Base-by-base conservation (phyloP, 306 rosid species). In the Corylus avellana region DNA sequence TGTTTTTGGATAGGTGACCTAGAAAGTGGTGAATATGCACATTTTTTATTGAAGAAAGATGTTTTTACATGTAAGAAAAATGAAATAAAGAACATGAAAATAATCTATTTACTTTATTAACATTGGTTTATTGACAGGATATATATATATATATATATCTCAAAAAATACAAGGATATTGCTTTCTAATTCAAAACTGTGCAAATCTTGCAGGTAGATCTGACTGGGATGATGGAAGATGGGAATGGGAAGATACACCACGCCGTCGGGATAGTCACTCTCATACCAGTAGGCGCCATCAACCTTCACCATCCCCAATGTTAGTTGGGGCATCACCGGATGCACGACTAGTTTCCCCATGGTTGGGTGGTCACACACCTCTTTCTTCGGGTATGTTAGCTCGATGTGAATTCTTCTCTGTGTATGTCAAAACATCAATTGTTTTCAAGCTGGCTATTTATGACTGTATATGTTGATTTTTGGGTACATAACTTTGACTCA, bases 191-290 rank as follows among this genome's bases (percentile, higher is more conserved):
- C 56, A 63, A 57, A 42, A 39, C 25, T 42, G 44, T 61, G 75
- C 49, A 58, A 39, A 70, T 79, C 46, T 74, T 81, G 69, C 86
- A 95, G 98, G 93, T 62, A 89, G 95, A 82, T 95, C 94, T 80
- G 97, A 95, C 81, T 95, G 98, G 98, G 98, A 91, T 77, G 90
- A 89, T 76, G 97, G 97, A 53, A 86, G 88, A 72, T 95, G 98
- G 98, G 98, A 95, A 87, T 95, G 98, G 98, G 93, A 89, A 72
- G 98, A 92, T 62, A 83, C 98, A 67, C 98, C 98, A 39, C 6
- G 44, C 72, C 87, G 92, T 7, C 86, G 92, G 81, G 97, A 95
- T 59, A 77, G 85, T 70, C 81, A 80, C 78, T 84, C 94, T 67
- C 84, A 79, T 82, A 58, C 84, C 70, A 86, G 90, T 67, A 87